Conservation (phyloP, 805 yeast species). For the Saturnispora ahearnii region DNA sequence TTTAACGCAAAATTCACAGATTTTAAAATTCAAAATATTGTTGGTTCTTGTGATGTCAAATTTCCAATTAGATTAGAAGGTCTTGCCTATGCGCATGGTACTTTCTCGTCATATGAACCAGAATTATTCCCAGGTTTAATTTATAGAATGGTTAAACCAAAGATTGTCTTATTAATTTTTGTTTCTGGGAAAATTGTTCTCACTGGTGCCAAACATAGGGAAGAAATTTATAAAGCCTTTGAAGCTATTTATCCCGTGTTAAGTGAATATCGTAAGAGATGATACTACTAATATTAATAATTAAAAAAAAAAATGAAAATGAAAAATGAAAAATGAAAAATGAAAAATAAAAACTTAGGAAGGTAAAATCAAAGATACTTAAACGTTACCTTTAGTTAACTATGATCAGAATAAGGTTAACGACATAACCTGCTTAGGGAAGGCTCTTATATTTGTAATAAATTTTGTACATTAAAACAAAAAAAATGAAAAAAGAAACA, state of each 20-base stretch:
- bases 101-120: slow-evolving; percentile 97
- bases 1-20: slow-evolving; percentile 97
- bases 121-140: slow-evolving; percentile 96
- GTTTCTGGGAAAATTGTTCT: slow-evolving; percentile 96
- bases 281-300: slow-evolving; percentile 5
- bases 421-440: not conserved
- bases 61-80: slow-evolving; percentile 97
- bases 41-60: slow-evolving; percentile 97
- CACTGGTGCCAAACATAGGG: slow-evolving; percentile 98
- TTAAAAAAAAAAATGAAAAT: not conserved
- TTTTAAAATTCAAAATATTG: slow-evolving; percentile 95
- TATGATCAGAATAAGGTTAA: too few species aligned
- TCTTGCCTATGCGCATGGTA: slow-evolving; percentile 94
- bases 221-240: slow-evolving; percentile 95
- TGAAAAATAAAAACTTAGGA: not conserved
- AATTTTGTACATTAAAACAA: not conserved
- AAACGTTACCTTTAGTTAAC: too few species aligned
- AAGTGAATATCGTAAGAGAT: slow-evolving; percentile 84
- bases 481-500: not conserved
- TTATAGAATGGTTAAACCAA: slow-evolving; percentile 99
- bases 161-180: slow-evolving; percentile 88
- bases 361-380: not conserved
- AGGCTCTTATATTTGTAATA: slow-evolving; percentile 1
- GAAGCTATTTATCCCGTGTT: slow-evolving; percentile 97
- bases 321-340: not conserved